Base-by-base conservation (phyloP, 257 asterid genomes). In the Solanum chaucha region DNA sequence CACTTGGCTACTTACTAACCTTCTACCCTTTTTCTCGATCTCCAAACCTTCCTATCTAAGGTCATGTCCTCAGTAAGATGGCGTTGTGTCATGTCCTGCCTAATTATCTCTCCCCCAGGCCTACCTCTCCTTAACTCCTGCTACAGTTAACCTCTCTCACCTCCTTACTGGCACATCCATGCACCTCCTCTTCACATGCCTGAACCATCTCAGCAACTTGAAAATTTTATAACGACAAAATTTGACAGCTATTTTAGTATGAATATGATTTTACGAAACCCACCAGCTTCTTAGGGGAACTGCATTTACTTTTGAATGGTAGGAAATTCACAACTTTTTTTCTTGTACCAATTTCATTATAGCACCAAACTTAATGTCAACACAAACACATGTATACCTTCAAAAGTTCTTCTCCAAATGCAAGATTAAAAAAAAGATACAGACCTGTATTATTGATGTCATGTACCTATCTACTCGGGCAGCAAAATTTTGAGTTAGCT, bases 391-490 rank as follows among this genome's bases (percentile, higher is more conserved):
- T 35, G 61, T 24, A 40, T 75, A 40, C 41, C 58, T 77, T 77
- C 83, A 77, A 24, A n/a, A 77, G 5, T 24, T 77, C 36, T 40
- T 41, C 14, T 41, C 10, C 67, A 83, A 35, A 86, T 24, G 84
- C 35, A 41, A 65, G 73, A 64, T 70, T 55, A 46, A 20, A 26
- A 40, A 24, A 81, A 83, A 22, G 28, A 65, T 22, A 86, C 87
- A 46, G 48, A 94, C 98, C 99, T 97, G 99, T 90, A 95, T 94
- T 77, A 95, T 85, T 38, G 99, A 92, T 84, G 97, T 95, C 99
- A 95, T 91, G 92, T 93, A 95, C 11, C 94, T 93, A 82, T 94
- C 95, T n/a, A 94, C 90, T 89, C 96, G 92, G 77, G 98, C 90
- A 70, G 93, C 89, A 93, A 94, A 86, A 77, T 88, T 90, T 88